A percentile compares a stretch with the other conserved stretches of the same genome.
phyloP scores from a whole-genome alignment of 2,329 filamentous ascomycete genomes.

The Trichoderma hamatum region DNA sequence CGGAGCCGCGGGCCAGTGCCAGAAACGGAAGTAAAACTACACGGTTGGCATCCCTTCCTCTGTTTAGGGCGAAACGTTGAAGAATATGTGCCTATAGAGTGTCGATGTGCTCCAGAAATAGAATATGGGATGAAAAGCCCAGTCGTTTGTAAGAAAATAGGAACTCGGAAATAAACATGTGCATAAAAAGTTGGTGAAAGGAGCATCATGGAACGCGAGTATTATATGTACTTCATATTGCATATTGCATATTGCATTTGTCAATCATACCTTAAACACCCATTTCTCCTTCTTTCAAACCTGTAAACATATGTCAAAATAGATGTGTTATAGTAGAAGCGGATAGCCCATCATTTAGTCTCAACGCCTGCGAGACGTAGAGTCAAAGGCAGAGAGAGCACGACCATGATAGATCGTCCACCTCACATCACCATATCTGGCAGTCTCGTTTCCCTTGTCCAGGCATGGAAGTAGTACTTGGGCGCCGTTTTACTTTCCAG shows the following conservation, averaged over 20 bases:
- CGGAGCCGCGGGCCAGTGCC: slow-evolving; percentile 9
- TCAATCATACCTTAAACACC: background rate
- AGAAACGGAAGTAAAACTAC: slow-evolving; percentile 18
- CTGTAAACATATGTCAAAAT: background rate
- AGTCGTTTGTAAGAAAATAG: too few relatives aligned
- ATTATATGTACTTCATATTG: too few relatives aligned
- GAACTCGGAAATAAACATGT: too few relatives aligned
- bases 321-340: background rate
- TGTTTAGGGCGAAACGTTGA: background rate
- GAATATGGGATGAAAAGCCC: too few relatives aligned
- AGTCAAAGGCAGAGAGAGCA: background rate
- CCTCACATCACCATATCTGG: background rate
- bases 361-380: background rate
- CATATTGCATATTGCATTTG: background rate
- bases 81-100: background rate
- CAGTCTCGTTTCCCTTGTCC: background rate
- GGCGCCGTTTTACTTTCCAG: background rate
- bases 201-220: too few relatives aligned
- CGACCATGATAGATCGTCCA: background rate
- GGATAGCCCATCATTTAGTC: background rate
- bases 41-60: background rate
- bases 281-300: background rate
- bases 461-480: background rate
- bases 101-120: background rate
- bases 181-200: too few relatives aligned